Evolutionary conservation across 306 rosid genomes (phyloP).

Genomic region (Abrus pulchellus): DNA sequence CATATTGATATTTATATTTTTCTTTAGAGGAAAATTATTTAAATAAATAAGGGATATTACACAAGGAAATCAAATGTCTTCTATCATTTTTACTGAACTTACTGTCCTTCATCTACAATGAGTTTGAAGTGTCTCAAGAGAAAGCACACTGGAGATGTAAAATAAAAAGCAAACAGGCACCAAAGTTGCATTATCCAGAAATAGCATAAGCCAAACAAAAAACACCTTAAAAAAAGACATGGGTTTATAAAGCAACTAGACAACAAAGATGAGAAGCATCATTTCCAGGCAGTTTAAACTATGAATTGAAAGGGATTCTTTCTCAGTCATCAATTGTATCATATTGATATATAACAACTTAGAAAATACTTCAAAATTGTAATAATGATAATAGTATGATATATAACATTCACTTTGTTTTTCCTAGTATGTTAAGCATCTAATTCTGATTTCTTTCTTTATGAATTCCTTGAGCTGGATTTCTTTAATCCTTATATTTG

Average conservation of each 20-base stretch:
- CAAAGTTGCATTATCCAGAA: conserved; percentile 14
- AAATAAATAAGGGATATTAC: too few species aligned
- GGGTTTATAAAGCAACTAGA: not conserved
- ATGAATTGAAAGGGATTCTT: conserved; percentile 21
- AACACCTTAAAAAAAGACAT: not conserved
- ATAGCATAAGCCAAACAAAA: conserved; percentile 5
- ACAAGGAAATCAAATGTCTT: too few species aligned
- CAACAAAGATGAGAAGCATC: not conserved
- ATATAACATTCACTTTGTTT: not conserved
- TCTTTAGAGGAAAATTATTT: too few species aligned
- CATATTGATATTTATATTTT: too few species aligned
- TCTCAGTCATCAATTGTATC: too few species aligned
- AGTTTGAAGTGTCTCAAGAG: not conserved
- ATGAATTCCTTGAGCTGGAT: not conserved
- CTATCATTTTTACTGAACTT: too few species aligned
- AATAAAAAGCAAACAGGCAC: not conserved
- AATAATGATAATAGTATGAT: not conserved
- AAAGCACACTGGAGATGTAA: not conserved
- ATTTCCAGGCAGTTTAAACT: conserved; percentile 5
- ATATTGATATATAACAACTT: not conserved
- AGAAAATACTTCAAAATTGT: not conserved
- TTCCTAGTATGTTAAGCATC: conserved; percentile 13
- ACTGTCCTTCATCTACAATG: too few species aligned
- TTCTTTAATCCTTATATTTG: not conserved
- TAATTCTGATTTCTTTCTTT: not conserved